Evolutionary conservation across 805 yeast genomes (phyloP), one percentile per base, ranked within the genome.

Genomic region (Ogataea pilisensis): DNA sequence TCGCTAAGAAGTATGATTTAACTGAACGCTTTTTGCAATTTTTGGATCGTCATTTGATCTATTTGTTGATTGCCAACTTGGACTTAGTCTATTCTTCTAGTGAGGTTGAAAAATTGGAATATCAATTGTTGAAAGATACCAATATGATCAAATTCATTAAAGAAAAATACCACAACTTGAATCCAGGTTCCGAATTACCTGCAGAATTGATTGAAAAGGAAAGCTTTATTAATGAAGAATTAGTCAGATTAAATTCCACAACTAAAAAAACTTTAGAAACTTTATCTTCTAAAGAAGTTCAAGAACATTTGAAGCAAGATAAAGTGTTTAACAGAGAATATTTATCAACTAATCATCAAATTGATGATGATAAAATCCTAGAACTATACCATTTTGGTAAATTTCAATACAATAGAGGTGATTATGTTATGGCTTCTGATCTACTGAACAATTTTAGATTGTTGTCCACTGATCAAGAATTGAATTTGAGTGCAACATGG

Each of bases 371-470:
- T 13, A 70, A 69, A 58, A 73, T 76, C 48, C 61, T 71, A 45
- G 72, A 68, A 42, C 61, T 78, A 35, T 79, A 75, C 57, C 73
- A 75, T 47, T 76, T 72, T 58, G 85, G 82, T 38, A 77, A 77
- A 55, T 70, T 76, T 51, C 81, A 78, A 58, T 79, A 76, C 61
- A 75, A 76, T 61, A 70, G 79, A 58, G 85, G 85, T 49, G 78
- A 77, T 53, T 79, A 78, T 58, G 72, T 61, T 43, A 70, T 73
- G 65, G 80, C 83, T 6, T 69, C 78, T 25, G 83, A 79, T 55
- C 61, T 78, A 40, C 62, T 78, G 49, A 72, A 70, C 51, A 79
- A 76, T 56, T 79, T 78, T 57, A 65, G 81, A 57, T 68, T 74
- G 12, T 62, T 79, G 17, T 75, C 82, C 8, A 70, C 74, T 17